Evolutionary conservation across 2,329 filamentous ascomycete species (phyloP).

Genomic region (Pseudogymnoascus sp.): DNA sequence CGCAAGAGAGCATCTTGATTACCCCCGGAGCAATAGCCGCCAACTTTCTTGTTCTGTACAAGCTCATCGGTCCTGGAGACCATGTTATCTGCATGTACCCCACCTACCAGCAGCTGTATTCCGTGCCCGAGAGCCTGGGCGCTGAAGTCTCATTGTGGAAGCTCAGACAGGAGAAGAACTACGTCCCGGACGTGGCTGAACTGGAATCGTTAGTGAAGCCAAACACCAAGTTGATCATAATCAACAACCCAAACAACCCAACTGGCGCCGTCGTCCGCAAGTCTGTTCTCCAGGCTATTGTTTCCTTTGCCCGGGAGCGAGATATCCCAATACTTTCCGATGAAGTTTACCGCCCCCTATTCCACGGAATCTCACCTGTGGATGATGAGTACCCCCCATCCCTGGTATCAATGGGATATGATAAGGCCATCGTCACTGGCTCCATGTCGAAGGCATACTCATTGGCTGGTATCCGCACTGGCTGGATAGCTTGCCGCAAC

Average conservation of each 20-base stretch:
- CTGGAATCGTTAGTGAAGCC: conserved; percentile 55
- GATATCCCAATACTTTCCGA: conserved; percentile 64
- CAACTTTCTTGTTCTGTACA: conserved; percentile 75
- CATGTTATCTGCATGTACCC: conserved; percentile 84
- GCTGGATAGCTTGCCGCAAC: conserved; percentile 71
- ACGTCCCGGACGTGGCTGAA: conserved; percentile 58
- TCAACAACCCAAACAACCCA: conserved; percentile 77
- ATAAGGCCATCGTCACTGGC: conserved; percentile 63
- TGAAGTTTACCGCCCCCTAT: conserved; percentile 79
- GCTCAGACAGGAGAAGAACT: conserved; percentile 55
- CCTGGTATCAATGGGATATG: conserved; percentile 63
- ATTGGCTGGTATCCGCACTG: conserved; percentile 71
- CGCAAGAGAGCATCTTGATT: conserved; percentile 61
- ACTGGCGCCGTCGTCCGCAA: conserved; percentile 64
- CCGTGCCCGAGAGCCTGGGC: conserved; percentile 64
- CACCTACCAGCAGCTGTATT: conserved; percentile 78
- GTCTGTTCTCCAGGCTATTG: conserved; percentile 50
- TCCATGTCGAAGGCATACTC: conserved; percentile 83
- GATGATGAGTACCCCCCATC: conserved; percentile 53
- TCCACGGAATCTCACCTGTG: conserved; percentile 43
- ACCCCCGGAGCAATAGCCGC: conserved; percentile 75
- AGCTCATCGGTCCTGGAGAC: conserved; percentile 63
- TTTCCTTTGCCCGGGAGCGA: conserved; percentile 54
- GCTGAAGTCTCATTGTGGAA: conserved; percentile 74
- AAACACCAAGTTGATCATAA: conserved; percentile 64